These are phyloP conservation scores for Allomyces macrogynus DNA, from an alignment of 192 early-diverging fungal genomes.

Conservation along the genomic window DNA sequence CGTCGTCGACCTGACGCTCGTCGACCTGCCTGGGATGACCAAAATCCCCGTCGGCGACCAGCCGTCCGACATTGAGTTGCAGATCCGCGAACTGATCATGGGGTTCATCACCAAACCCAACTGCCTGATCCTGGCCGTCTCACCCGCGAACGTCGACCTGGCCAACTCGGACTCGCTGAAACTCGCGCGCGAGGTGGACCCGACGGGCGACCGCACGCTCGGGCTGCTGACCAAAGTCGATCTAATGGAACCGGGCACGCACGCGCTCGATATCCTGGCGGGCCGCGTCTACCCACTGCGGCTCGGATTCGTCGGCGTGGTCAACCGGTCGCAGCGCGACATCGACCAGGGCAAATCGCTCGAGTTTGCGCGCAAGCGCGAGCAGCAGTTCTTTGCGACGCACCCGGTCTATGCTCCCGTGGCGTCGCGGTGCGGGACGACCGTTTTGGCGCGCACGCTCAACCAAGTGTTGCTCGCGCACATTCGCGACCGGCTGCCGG, in stretches of 20 bases:
- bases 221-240: constrained; percentile 68
- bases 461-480: constrained; percentile 60
- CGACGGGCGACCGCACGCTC: constrained; percentile 53
- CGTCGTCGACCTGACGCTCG: constrained; percentile 59
- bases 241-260: constrained; percentile 67
- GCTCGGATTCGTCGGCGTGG: constrained; percentile 60
- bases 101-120: constrained; percentile 67
- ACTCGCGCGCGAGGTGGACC: constrained; percentile 65
- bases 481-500: constrained; percentile 57
- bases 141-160: constrained; percentile 60
- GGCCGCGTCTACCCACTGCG: constrained; percentile 60
- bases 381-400: constrained; percentile 43
- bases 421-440: constrained; percentile 48
- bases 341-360: constrained; percentile 51
- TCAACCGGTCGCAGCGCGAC: constrained; percentile 67
- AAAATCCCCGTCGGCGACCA: constrained; percentile 59
- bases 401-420: constrained; percentile 54
- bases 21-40: constrained; percentile 64
- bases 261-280: constrained; percentile 55
- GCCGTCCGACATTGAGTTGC: constrained; percentile 60
- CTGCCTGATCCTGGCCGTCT: constrained; percentile 65
- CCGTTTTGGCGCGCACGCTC: constrained; percentile 40
- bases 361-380: constrained; percentile 39
- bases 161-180: constrained; percentile 72
- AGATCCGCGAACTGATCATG: constrained; percentile 49